Conservation (phyloP, 2,329 filamentous ascomycete genomes). For the Stemphylium vesicarium region DNA sequence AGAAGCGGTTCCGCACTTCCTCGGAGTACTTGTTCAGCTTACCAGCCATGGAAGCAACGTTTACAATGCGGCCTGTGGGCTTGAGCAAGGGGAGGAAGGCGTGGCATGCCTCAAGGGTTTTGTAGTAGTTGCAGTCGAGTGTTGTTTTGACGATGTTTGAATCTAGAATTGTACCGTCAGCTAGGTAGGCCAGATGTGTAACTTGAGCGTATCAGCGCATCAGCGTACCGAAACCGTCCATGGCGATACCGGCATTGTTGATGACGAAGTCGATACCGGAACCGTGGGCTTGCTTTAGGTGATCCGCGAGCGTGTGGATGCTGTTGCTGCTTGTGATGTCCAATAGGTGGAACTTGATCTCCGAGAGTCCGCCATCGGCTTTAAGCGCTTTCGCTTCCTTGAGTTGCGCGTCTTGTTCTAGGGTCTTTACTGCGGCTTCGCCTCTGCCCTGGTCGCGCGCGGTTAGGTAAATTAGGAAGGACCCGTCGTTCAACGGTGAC, state of each 20-base stretch:
- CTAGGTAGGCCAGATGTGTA: too few relatives aligned
- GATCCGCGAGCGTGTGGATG: slow-evolving; percentile 52
- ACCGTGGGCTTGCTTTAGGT: slow-evolving; percentile 54
- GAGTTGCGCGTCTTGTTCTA: slow-evolving; percentile 54
- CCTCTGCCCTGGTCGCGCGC: slow-evolving; percentile 58
- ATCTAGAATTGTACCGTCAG: slow-evolving; percentile 36
- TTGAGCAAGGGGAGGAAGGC: slow-evolving; percentile 56
- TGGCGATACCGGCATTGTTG: slow-evolving; percentile 61
- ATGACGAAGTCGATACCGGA: slow-evolving; percentile 60
- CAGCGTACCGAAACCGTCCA: slow-evolving; percentile 57
- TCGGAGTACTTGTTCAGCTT: slow-evolving; percentile 56
- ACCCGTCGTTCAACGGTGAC: slow-evolving; percentile 55
- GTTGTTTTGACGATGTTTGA: slow-evolving; percentile 57
- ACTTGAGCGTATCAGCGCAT: too few relatives aligned
- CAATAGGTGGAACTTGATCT: slow-evolving; percentile 56
- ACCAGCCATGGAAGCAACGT: slow-evolving; percentile 56
- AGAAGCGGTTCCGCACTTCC: slow-evolving; percentile 53
- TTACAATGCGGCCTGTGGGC: slow-evolving; percentile 54
- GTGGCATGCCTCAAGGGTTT: slow-evolving; percentile 55
- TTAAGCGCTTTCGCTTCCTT: slow-evolving; percentile 55
- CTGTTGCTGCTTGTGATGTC: slow-evolving; percentile 57
- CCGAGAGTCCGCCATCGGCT: slow-evolving; percentile 46
- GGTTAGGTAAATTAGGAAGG: slow-evolving; percentile 61
- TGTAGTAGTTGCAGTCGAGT: slow-evolving; percentile 60
- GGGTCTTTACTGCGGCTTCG: slow-evolving; percentile 53